These are phyloP conservation scores for Scedosporium boydii DNA, from an alignment of 2,329 filamentous ascomycete genomes.

Conservation along the genomic window DNA sequence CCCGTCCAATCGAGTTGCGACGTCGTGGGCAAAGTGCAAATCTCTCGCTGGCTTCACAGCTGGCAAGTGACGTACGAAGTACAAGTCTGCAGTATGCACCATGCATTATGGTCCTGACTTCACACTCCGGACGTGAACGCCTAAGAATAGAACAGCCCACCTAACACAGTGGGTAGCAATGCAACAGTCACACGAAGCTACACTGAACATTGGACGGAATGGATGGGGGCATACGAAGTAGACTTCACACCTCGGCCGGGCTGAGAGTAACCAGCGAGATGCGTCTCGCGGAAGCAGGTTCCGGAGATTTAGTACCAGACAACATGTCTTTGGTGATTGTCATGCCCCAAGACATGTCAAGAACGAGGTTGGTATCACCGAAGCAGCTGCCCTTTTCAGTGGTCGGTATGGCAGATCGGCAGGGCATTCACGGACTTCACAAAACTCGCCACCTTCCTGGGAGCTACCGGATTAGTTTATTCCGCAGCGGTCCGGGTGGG, in stretches of 20 bases:
- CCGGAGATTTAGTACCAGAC: neutral
- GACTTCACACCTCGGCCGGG: neutral
- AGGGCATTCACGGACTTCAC: no score
- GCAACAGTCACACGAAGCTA: neutral
- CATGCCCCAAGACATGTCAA: neutral
- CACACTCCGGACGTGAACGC: neutral
- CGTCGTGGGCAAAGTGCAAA: neutral
- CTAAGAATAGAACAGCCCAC: neutral
- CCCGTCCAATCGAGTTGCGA: neutral
- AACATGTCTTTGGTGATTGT: neutral
- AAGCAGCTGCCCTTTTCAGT: no score
- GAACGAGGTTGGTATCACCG: neutral
- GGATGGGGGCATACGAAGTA: no score
- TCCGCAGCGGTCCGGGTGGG: no score
- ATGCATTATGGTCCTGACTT: neutral
- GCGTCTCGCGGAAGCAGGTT: neutral
- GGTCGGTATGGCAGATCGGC: no score
- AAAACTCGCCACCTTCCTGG: no score
- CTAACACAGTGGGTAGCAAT: neutral
- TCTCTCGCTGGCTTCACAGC: neutral
- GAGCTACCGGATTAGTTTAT: no score
- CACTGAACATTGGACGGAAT: neutral
- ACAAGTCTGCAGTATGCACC: neutral
- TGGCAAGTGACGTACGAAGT: neutral
- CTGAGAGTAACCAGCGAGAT: neutral